A percentile compares a stretch with the other conserved stretches of the same genome.
These are phyloP conservation scores for Leccinum subgranulosum DNA, from an alignment of 768 basidiomycete species.

Conservation along the genomic window DNA sequence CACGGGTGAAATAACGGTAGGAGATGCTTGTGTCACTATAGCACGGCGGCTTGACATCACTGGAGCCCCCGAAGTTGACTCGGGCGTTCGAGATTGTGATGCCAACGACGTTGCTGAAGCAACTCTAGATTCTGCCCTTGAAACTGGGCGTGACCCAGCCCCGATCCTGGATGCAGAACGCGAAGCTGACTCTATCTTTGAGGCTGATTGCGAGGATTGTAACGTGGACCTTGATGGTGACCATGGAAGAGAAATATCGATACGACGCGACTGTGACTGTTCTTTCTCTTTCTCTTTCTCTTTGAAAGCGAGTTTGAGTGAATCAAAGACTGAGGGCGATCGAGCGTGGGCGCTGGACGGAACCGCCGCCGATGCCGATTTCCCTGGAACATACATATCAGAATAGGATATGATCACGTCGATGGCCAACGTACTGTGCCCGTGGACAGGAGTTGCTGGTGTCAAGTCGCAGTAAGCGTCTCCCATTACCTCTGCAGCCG, in stretches of 20 bases:
- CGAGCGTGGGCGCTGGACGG: conserved; percentile 11
- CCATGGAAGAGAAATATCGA: conserved; percentile 37
- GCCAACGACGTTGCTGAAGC: background rate
- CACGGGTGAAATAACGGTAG: background rate
- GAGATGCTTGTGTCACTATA: background rate
- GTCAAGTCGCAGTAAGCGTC: conserved; percentile 63
- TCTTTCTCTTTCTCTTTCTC: conserved; percentile 32
- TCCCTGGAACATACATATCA: conserved; percentile 26
- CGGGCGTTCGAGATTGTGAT: background rate
- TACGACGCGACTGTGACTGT: conserved; percentile 24
- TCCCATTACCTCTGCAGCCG: conserved; percentile 57
- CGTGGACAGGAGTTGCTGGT: conserved; percentile 24
- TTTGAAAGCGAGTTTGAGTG: conserved; percentile 17
- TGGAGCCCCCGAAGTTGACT: background rate
- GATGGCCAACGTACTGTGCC: conserved; percentile 43
- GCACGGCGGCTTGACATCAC: background rate
- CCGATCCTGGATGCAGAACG: conserved; percentile 20
- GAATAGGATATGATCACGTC: background rate
- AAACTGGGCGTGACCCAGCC: conserved; percentile 11
- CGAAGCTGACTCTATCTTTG: conserved; percentile 14
- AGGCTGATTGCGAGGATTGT: conserved; percentile 13
- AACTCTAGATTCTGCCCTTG: conserved; percentile 8
- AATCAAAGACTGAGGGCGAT: conserved; percentile 18
- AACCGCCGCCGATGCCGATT: conserved; percentile 28
- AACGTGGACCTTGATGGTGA: conserved; percentile 19